Base-by-base conservation (phyloP, 2,329 filamentous ascomycete genomes). In the Corniculantispora saksenae region DNA sequence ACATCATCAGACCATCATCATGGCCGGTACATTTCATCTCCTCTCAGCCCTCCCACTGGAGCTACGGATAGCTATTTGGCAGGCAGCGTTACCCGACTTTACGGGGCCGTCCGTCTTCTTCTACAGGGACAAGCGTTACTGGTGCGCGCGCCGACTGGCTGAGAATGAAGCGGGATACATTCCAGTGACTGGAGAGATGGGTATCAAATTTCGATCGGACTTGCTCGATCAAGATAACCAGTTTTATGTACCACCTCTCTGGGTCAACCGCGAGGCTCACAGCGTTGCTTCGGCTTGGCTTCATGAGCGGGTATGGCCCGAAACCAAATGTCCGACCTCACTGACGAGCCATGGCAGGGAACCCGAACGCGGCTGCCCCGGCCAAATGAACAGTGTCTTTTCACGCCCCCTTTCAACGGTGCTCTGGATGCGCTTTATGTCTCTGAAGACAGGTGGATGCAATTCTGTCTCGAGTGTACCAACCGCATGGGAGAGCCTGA, bases 201-300 rank as follows among this genome's bases (percentile, higher is more conserved):
- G 17, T 8, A n/a, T 47, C 3, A 8, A 47, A 4, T 47, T 47
- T n/a, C 43, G 43, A 8, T 3, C 43, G 21, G 43, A 54, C 25
- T 54, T 54, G 19, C 27, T 62, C 4, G 32, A 21, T 19, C 3
- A 13, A 27, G 29, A 43, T n/a, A 55, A 43, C n/a, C n/a, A 54
- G 38, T 54, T 40, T 27, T 29, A 55, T 17, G 27, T 62, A 35
- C 48, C 60, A 19, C 60, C 43, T 43, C 17, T 23, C 27, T 54
- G 32, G 13, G 47, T 62, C 27, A 62, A 62, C 27, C 60, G 29
- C 45, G 60, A 62, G 21, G 60, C 60, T 21, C 48, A 32, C 47
- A 19, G 48, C 29, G 55, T 62, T 21, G 47, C 47, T 19, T 5
- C 55, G 2, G 23, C 60, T 29, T 62, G 60, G 48, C 47, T 62